Conservation (phyloP, 345 rosid species). For the Microcos paniculata region DNA sequence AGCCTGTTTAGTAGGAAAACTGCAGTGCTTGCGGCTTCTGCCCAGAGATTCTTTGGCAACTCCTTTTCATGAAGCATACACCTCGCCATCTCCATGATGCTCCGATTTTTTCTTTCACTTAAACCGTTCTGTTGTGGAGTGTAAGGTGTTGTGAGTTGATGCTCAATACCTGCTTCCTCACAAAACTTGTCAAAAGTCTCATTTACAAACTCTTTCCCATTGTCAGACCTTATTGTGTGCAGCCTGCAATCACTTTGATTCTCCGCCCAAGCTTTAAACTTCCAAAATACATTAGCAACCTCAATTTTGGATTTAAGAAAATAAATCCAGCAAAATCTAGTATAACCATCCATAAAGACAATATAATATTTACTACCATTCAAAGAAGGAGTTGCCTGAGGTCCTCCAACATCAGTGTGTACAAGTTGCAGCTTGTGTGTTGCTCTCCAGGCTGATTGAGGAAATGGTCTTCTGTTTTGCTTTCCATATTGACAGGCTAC, state of each 20-base stretch:
- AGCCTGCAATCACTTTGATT: not conserved
- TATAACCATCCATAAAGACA: not conserved
- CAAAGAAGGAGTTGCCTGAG: not conserved
- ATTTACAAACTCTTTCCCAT: not conserved
- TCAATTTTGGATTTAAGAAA: not conserved
- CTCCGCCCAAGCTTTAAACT: not conserved
- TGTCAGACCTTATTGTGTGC: not conserved
- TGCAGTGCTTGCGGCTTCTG: rapidly evolving
- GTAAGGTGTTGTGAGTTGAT: not conserved
- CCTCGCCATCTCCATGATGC: not conserved
- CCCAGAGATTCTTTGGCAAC: not conserved
- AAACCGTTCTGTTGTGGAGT: not conserved
- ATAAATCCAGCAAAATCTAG: not conserved
- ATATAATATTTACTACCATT: not conserved
- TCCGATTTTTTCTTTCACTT: not conserved
- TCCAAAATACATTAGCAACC: not conserved
- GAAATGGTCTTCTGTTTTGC: not conserved
- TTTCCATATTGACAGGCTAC: not conserved
- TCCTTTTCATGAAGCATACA: not conserved
- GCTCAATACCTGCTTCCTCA: not conserved
- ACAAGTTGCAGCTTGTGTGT: not conserved
- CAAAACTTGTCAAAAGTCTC: not conserved
- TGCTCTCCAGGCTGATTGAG: not conserved
- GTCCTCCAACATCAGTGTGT: not conserved
- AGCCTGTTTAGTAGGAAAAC: not conserved